Evolutionary conservation across 306 rosid genomes (phyloP), one percentile per base, ranked within the genome.

Genomic region (Cucurbita moschata): DNA sequence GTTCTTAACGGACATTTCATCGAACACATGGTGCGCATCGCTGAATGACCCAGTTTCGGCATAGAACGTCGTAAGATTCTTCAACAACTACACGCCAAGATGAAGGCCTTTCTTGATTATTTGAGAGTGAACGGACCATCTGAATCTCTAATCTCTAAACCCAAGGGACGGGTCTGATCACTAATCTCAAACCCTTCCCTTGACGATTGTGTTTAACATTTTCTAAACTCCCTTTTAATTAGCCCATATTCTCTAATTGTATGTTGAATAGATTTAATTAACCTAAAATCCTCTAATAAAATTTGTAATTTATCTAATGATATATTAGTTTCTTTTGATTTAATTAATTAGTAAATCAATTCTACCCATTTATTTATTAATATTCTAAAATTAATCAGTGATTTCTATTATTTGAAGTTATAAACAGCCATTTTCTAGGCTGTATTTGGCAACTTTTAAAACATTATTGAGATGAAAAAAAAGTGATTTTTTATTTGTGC

Each of bases 71-170:
- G 87, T 77, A 50, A 93, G 96, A 68, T 87, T 93, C 70, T 90
- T 93, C 82, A 76, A 82, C 83, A 88, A 71, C 77, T 79, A 90
- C 52, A 82, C 88, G 7, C 94, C 76, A 5, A 88, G 43, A 74
- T 71, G 81, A 77, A 93, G 86, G 37, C 97, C 94, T 1, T 81
- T 74, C 77, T 93, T 93, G 85, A 93, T 83, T 60, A 88, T 77
- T 53, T 77, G 88, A 69, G 88, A 46, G 50, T 8, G 50, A 46
- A 46, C 13, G 50, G 50, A 8, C 50, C 13, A 0, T 46, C 13
- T 12, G 50, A 5, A 43, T 10, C 11, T 43, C 47, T 43, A 43
- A 43, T 43, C 47, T 43, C 47, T 30, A 6, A 43, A 8, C 47
- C 3, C 47, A 1, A 30, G 6, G 43, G 43, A 7, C 7, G 43